Conservation (phyloP, 2,329 filamentous ascomycete species). For the Phialophora verrucosa region DNA sequence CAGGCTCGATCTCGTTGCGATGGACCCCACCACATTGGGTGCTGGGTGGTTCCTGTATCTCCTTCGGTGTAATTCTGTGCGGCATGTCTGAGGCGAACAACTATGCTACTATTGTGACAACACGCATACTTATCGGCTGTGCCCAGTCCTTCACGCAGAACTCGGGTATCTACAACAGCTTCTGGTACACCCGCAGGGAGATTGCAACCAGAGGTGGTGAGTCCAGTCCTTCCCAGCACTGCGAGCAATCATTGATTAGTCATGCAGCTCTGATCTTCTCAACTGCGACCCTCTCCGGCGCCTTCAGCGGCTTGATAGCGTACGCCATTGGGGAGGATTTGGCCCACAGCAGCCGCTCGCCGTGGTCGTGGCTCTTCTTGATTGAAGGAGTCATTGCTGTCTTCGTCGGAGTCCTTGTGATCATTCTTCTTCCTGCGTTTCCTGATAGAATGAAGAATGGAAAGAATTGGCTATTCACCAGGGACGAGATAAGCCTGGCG, state of each 20-base stretch:
- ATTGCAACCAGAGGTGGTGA: constrained; percentile 6
- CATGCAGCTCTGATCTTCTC: constrained; percentile 10
- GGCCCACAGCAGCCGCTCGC: not conserved
- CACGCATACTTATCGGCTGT: constrained; percentile 1
- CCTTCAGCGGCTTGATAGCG: constrained; percentile 11
- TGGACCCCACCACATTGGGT: not conserved
- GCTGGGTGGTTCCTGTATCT: constrained; percentile 2
- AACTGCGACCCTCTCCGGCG: constrained; percentile 3
- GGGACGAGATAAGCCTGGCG: constrained; percentile 8
- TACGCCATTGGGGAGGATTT: constrained; percentile 1
- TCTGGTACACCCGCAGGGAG: constrained; percentile 9
- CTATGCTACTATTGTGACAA: constrained; percentile 4
- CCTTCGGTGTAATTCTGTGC: constrained; percentile 8
- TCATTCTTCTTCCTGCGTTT: constrained; percentile 2
- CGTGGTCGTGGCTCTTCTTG: constrained; percentile 15
- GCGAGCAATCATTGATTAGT: not conserved
- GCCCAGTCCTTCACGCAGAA: constrained; percentile 5
- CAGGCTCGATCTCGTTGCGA: constrained; percentile 2
- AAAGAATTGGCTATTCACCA: constrained; percentile 12
- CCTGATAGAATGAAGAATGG: constrained; percentile 48
- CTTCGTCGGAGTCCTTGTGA: constrained; percentile 4
- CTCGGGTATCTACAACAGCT: constrained; percentile 7
- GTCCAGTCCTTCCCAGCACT: not conserved
- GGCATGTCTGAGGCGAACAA: constrained; percentile 6
- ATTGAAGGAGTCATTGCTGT: constrained; percentile 5